Evolutionary conservation across 345 rosid genomes (phyloP), one percentile per base, ranked within the genome.

Genomic region (Euclidium syriacum): DNA sequence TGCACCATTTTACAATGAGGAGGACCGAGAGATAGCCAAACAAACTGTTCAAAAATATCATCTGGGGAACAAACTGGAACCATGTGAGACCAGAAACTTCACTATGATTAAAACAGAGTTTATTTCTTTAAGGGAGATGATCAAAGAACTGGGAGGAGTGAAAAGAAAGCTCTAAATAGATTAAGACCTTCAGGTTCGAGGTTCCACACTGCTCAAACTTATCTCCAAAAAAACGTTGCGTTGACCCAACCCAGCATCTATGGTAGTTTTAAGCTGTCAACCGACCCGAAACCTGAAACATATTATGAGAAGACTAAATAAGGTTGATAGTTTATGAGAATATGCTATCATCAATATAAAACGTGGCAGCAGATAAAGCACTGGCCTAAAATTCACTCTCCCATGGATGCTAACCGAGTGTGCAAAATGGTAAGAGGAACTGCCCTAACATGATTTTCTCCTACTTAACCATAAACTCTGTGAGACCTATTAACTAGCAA

Each of bases 21-120:
- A 90, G 91, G 52, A 74, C 74, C 7, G 96, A 94, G 29, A 94
- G 78, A 72, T 90, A 94, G 67, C 99, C 99, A 78, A 94, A 94
- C 68, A 90, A 75, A 52, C 92, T 76, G 78, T 94, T 94, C 63
- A 94, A 70, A 46, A 94, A 94, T 77, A 94, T 84, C 47, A 94
- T 64, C 79, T 94, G 99, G 52, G 99, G 99, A 78, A 94, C 73
- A 65, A 94, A 94, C 46, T 87, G 95, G 70, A 75, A 69, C 33
- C 79, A 58, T 24, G 57, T 43, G 42, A n/a, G 7, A 62, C 38
- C 53, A 62, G 4, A 47, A 32, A 43, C 40, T 50, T 27, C 15
- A 29, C 11, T 36, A 39, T 39, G 35, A 16, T 42, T 42, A 26
- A 6, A n/a, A 11, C 33, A n/a, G 5, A 40, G n/a, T 41, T 60